Conservation (phyloP, 768 basidiomycete genomes). For the Macrolepiota fuliginosa region DNA sequence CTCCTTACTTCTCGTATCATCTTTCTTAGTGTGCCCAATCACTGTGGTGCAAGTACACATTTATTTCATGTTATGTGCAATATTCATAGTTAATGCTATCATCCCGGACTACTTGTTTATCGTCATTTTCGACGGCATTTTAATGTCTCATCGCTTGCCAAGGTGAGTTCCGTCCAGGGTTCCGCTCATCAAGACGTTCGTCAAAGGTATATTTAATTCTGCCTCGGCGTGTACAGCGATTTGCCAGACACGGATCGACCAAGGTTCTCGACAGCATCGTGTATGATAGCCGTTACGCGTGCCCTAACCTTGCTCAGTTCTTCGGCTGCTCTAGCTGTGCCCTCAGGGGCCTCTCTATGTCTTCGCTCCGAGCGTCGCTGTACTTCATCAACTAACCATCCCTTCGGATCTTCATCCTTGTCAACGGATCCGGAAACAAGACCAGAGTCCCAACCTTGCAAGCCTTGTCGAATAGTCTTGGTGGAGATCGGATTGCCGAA, state of each 20-base stretch:
- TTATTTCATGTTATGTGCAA: not conserved
- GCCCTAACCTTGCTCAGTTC: conserved; percentile 35
- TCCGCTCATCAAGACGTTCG: not conserved
- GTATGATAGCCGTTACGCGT: conserved; percentile 52
- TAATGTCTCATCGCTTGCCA: not conserved
- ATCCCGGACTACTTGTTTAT: not conserved
- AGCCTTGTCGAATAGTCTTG: conserved; percentile 14
- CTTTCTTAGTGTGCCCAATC: not conserved
- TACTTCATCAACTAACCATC: conserved; percentile 23
- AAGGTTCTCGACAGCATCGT: conserved; percentile 49
- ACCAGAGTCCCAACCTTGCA: conserved; percentile 6
- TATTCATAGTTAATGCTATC: not conserved
- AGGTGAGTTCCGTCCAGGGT: not conserved
- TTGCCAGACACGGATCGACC: conserved; percentile 48
- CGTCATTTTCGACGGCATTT: not conserved
- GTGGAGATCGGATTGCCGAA: conserved; percentile 74
- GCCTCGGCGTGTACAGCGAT: conserved; percentile 9
- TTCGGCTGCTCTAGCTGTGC: conserved; percentile 5
- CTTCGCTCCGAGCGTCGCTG: not conserved
- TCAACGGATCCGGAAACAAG: conserved; percentile 10
- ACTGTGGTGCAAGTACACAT: not conserved
- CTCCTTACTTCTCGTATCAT: not conserved
- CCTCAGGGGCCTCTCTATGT: conserved; percentile 10
- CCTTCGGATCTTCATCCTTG: conserved; percentile 16
- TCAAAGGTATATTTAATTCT: conserved; percentile 3